A percentile compares a stretch with the other conserved stretches of the same genome.
Conservation (phyloP, 163 green algal genomes). For the Scenedesmus sp. region DNA sequence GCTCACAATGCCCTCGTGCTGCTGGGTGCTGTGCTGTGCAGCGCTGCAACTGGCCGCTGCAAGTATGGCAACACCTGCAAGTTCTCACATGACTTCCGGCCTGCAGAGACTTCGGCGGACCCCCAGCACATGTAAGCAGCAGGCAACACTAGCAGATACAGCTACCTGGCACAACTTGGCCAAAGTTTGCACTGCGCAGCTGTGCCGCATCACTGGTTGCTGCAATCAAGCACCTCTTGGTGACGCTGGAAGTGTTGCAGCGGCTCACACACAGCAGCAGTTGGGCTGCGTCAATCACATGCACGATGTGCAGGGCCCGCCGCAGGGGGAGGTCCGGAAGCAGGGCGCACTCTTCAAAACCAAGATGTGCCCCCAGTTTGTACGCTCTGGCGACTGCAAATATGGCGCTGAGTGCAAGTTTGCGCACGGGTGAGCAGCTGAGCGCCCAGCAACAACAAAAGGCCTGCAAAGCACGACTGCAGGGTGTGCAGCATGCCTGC, state of each 20-base stretch:
- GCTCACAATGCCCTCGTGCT: neutral
- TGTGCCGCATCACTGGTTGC: no score
- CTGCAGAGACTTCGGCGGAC: neutral
- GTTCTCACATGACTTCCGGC: slow-evolving; percentile 15
- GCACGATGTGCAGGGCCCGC: neutral
- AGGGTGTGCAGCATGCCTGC: neutral
- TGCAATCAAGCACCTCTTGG: no score
- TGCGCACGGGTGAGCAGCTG: slow-evolving; percentile 21
- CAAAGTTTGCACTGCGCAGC: neutral
- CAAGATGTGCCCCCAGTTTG: slow-evolving; percentile 23
- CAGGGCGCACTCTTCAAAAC: slow-evolving; percentile 8
- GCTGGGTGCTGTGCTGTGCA: neutral
- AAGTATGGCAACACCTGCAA: slow-evolving; percentile 39
- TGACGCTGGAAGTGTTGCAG: no score
- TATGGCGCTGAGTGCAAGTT: slow-evolving; percentile 40
- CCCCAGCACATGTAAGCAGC: neutral
- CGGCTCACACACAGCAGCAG: neutral
- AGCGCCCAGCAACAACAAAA: neutral
- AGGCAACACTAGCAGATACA: neutral
- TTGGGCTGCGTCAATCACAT: neutral
- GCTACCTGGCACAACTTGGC: neutral
- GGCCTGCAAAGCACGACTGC: neutral
- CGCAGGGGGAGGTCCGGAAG: neutral
- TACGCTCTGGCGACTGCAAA: neutral
- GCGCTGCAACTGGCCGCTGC: slow-evolving; percentile 23